Percentiles rank a stretch among this genome's conserved stretches.
Evolutionary conservation across 176 grass and related monocot genomes (phyloP).

Genomic region (Chloris gayana): DNA sequence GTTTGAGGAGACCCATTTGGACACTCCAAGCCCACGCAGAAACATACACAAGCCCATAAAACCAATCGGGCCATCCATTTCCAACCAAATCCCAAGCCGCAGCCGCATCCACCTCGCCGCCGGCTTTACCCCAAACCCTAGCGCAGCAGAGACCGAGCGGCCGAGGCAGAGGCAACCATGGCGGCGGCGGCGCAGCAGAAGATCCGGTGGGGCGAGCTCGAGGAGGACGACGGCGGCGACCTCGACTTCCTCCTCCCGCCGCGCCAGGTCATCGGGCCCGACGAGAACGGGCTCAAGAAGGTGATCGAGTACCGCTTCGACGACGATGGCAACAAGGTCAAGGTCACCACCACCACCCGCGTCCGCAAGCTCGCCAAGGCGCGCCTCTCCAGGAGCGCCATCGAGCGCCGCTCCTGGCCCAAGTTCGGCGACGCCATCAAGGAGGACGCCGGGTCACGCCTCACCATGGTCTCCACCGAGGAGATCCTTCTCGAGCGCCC

Average conservation of each 20-base stretch:
- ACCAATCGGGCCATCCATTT: neutral
- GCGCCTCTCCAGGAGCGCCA: slow-evolving; percentile 69
- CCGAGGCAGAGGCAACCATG: neutral
- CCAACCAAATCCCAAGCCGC: neutral
- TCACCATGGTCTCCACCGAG: slow-evolving; percentile 93
- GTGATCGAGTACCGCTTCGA: slow-evolving; percentile 81
- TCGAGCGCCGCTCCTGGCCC: slow-evolving; percentile 75
- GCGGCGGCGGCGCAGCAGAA: slow-evolving; percentile 53
- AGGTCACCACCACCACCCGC: slow-evolving; percentile 77
- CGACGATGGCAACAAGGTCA: slow-evolving; percentile 78
- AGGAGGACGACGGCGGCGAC: slow-evolving; percentile 74
- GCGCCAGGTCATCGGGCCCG: slow-evolving; percentile 64
- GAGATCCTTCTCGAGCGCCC: slow-evolving; percentile 87
- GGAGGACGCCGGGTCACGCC: slow-evolving; percentile 62
- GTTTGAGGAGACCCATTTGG: neutral
- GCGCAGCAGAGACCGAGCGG: neutral
- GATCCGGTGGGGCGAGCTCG: slow-evolving; percentile 77
- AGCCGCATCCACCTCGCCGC: neutral
- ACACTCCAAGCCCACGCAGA: neutral
- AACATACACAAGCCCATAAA: neutral
- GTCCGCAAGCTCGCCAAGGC: slow-evolving; percentile 73
- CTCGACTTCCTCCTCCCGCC: slow-evolving; percentile 85
- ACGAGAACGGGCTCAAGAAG: slow-evolving; percentile 77
- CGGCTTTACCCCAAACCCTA: slow-evolving; percentile 15
- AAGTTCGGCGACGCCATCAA: slow-evolving; percentile 85